These are phyloP conservation scores for Cercospora citrullina DNA, from an alignment of 2,329 filamentous ascomycete species.

Conservation along the genomic window DNA sequence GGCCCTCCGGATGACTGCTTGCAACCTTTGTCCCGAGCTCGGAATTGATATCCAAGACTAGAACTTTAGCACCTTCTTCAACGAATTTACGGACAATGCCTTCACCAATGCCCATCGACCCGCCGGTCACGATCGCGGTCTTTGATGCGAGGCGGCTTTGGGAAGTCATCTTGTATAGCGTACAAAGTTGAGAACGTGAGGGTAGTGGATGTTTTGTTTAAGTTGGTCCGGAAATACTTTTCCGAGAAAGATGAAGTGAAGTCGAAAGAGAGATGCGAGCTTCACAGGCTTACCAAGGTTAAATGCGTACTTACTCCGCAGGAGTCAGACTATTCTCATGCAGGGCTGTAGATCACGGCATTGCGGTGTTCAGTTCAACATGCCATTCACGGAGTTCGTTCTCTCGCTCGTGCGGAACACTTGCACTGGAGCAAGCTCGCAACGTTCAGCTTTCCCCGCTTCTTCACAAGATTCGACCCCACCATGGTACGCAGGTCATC, in stretches of 20 bases:
- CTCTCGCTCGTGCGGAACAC: neutral
- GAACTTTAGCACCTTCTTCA: constrained; percentile 34
- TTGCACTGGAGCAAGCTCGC: neutral
- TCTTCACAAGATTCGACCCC: neutral
- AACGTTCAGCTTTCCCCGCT: neutral
- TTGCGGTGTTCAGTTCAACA: neutral
- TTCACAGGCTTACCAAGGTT: neutral
- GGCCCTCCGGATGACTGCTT: neutral
- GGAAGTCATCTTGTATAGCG: neutral
- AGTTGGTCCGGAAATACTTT: neutral
- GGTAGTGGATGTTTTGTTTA: no score
- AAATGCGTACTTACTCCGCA: neutral
- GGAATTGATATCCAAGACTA: constrained; percentile 33
- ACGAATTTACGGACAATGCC: constrained; percentile 37
- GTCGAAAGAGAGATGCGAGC: neutral
- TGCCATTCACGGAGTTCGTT: neutral
- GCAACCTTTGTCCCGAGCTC: constrained; percentile 20
- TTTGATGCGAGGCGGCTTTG: constrained; percentile 24
- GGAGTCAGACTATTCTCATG: neutral
- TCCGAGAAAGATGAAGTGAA: neutral
- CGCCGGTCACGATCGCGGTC: constrained; percentile 34
- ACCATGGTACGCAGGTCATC: neutral
- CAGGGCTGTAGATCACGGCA: neutral
- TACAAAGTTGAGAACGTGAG: no score
- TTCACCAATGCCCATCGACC: constrained; percentile 36